Percentiles rank a stretch among this genome's conserved stretches.
These are phyloP conservation scores for Rubia yunnanensis DNA, from an alignment of 257 asterid species.

Conservation along the genomic window DNA sequence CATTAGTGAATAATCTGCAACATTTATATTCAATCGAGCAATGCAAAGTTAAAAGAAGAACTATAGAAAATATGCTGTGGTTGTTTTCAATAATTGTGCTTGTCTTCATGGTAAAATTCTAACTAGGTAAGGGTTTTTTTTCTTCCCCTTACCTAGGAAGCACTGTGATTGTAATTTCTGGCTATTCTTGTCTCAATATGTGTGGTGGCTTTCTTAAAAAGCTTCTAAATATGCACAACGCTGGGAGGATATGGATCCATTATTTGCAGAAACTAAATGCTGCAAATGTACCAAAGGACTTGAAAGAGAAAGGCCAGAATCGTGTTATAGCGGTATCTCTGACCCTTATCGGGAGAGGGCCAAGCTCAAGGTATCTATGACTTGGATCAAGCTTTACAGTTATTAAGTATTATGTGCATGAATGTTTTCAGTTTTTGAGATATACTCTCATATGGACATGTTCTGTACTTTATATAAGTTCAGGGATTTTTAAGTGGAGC, in stretches of 20 bases:
- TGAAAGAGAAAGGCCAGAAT: constrained; percentile 86
- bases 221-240: constrained; percentile 40
- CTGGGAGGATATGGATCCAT: constrained; percentile 73
- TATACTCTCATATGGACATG: background rate
- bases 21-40: background rate
- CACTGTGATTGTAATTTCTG: background rate
- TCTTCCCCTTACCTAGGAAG: background rate
- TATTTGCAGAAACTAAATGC: constrained; percentile 66
- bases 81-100: background rate
- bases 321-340: constrained; percentile 96
- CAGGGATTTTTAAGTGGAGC: background rate
- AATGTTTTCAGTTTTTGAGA: background rate
- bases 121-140: too few species aligned
- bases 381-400: background rate
- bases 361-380: constrained; percentile 68
- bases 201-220: constrained; percentile 6
- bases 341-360: constrained; percentile 98
- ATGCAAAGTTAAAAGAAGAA: background rate
- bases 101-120: background rate
- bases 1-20: background rate
- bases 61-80: background rate
- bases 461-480: background rate
- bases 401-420: background rate
- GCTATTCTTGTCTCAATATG: background rate
- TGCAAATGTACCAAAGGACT: constrained; percentile 70